Evolutionary conservation across 1,284 basidiomycete genomes (phyloP).

Genomic region (Ustilago crameri): DNA sequence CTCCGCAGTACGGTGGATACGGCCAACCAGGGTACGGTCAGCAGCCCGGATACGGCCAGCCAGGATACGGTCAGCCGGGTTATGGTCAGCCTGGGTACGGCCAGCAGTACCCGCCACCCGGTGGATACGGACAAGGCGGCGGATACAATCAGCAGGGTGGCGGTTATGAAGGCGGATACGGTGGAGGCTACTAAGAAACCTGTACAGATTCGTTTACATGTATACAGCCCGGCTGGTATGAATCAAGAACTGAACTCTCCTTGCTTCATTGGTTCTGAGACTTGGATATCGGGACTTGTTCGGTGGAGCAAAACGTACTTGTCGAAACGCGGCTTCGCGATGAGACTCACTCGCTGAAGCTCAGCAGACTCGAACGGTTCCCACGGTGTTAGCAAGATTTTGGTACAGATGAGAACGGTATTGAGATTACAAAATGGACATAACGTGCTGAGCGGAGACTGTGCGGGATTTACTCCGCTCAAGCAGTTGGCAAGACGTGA

Average conservation of each 20-base stretch:
- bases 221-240: no score
- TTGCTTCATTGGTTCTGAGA: no score
- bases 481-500: conserved; percentile 60
- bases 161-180: conserved; percentile 44
- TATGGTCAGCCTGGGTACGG: conserved; percentile 22
- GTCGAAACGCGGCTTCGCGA: no score
- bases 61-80: conserved; percentile 16
- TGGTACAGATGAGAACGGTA: background rate
- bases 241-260: no score
- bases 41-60: conserved; percentile 15
- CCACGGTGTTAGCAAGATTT: no score
- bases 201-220: background rate
- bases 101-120: conserved; percentile 1
- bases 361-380: no score
- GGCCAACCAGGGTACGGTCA: conserved; percentile 21
- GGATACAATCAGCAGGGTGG: conserved; percentile 24
- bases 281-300: no score
- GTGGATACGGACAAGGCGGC: conserved; percentile 7
- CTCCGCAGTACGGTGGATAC: conserved; percentile 8
- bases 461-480: background rate
- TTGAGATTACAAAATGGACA: conserved; percentile 5
- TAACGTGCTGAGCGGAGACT: background rate
- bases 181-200: conserved; percentile 19
- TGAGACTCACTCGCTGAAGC: no score
- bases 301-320: no score